Percentiles rank a stretch among this genome's conserved stretches.
These are phyloP conservation scores for Fusarium miscanthi DNA, from an alignment of 2,329 filamentous ascomycete genomes.

Conservation along the genomic window DNA sequence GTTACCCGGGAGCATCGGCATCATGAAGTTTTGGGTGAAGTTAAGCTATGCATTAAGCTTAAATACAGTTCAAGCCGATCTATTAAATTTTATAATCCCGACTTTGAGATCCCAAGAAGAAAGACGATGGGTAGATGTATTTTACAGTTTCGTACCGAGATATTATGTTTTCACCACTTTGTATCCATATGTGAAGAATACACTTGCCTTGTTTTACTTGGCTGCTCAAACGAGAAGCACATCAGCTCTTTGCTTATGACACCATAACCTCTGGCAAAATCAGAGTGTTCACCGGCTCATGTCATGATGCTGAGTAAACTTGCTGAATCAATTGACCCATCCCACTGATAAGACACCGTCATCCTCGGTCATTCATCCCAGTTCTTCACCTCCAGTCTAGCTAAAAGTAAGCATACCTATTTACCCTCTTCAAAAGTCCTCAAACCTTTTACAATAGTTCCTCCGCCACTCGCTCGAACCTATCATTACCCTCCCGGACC, in stretches of 20 bases:
- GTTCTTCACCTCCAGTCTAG: background rate
- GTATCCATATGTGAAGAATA: too few relatives aligned
- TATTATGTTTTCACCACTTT: too few relatives aligned
- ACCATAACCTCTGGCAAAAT: background rate
- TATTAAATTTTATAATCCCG: too few relatives aligned
- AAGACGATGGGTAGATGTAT: too few relatives aligned
- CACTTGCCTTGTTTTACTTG: too few relatives aligned
- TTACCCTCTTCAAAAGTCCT: conserved; percentile 2
- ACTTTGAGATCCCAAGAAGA: too few relatives aligned
- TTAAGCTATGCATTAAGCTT: conserved; percentile 24
- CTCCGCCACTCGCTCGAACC: conserved; percentile 24
- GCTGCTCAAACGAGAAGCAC: background rate
- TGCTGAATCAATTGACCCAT: background rate
- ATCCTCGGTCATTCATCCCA: background rate
- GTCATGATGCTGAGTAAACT: background rate
- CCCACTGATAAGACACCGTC: background rate
- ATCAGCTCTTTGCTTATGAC: accelerated
- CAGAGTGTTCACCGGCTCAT: background rate
- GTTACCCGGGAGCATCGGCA: conserved; percentile 20
- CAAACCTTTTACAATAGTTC: conserved; percentile 35
- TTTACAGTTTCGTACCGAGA: too few relatives aligned
- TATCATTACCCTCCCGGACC: conserved; percentile 29
- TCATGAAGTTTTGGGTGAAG: background rate
- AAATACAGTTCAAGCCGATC: background rate
- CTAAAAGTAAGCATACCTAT: background rate